Evolutionary conservation across 1,284 basidiomycete genomes (phyloP), one percentile per base, ranked within the genome.

Genomic region (Melampsora allii-populina): DNA sequence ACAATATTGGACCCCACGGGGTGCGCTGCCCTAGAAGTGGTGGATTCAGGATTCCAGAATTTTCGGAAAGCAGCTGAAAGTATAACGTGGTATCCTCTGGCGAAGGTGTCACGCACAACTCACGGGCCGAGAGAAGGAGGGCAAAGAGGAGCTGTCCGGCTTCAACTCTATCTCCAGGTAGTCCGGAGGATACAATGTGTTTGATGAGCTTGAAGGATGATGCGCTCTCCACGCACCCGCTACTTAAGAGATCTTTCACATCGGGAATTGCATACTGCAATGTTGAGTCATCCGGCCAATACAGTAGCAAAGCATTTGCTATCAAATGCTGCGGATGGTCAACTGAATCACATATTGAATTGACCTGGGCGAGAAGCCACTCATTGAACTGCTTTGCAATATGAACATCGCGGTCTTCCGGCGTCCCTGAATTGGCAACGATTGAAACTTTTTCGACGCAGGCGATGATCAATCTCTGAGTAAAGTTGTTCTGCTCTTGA

Each of bases 11-110:
- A 42, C 60, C n/a, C 24, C 9, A 31, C 4, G n/a, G 63, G 3
- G 24, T 48, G 24, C 46, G 45, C 21, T 66, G 63, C 46, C 71
- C 71, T 3, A 73, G 42, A 21, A 50, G 63, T 45, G 71, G 71
- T 50, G 63, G 58, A 46, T n/a, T 66, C 50, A 73, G 58, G n/a
- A 66, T 56, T 21, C 71, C 71, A 19, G 71, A 73, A 45, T 66
- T 73, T 48, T 59, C 39, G 27, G 56, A 66, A n/a, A 73, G n/a
- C 33, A 73, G 59, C 45, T 73, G 56, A 21, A 73, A 66, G 42
- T 73, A 73, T 9, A 48, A 36, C 21, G 58, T 33, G 21, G 63
- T 48, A 53, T 66, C 63, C 42, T 73, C 63, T 6, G 66, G n/a
- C 64, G 45, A 31, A 10, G 64, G 46, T 21, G 66, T 50, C 48